phyloP scores from a whole-genome alignment of 306 rosid genomes.

The Castanospermum australe region DNA sequence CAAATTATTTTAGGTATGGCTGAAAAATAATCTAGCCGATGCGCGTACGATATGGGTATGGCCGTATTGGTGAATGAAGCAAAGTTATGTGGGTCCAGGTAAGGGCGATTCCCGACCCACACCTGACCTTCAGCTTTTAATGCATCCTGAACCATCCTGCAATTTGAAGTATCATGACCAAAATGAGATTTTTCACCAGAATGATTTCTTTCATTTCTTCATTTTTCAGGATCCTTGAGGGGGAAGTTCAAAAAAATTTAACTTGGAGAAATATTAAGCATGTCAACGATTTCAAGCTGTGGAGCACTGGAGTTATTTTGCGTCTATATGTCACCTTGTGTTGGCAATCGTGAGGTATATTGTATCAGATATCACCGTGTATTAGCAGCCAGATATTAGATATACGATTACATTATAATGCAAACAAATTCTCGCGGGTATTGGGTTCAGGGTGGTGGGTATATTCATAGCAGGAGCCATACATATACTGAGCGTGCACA shows the following conservation, averaged over 20 bases:
- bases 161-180: not conserved
- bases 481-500: not conserved
- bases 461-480: not conserved
- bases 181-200: not conserved
- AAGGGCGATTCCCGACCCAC: no score
- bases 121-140: not conserved
- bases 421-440: not conserved
- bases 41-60: no score
- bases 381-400: not conserved
- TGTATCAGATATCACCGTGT: not conserved
- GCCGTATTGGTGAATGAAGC: no score
- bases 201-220: not conserved
- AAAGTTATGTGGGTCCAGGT: no score
- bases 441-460: not conserved
- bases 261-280: conserved; percentile 4
- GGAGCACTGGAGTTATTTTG: not conserved
- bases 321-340: not conserved
- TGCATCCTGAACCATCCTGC: not conserved
- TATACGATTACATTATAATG: not conserved
- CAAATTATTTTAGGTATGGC: no score
- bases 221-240: conserved; percentile 25
- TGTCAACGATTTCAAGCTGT: not conserved
- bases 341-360: not conserved
- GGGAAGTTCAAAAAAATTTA: not conserved
- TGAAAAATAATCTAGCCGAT: no score